These are phyloP conservation scores for Nakazawaea holstii DNA, from an alignment of 805 yeast species.

Conservation along the genomic window DNA sequence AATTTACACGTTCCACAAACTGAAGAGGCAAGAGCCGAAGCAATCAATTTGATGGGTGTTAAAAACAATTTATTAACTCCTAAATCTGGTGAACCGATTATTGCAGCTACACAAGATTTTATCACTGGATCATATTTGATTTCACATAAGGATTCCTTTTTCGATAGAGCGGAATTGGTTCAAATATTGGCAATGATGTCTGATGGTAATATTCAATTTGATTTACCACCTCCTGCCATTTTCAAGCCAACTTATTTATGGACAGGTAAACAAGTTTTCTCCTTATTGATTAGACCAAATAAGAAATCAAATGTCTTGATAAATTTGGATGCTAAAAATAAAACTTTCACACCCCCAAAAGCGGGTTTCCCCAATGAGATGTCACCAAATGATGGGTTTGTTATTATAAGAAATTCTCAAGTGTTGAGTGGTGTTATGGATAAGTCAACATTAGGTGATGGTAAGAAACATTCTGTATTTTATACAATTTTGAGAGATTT, in stretches of 20 bases:
- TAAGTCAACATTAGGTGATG: conserved; percentile 93
- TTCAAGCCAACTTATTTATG: conserved; percentile 84
- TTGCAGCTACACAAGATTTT: conserved; percentile 99
- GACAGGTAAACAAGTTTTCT: conserved; percentile 97
- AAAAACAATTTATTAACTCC: conserved; percentile 93
- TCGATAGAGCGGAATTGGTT: conserved; percentile 77
- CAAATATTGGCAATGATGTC: conserved; percentile 93
- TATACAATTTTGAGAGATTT: conserved; percentile 92
- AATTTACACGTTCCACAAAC: conserved; percentile 98
- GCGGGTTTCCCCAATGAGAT: conserved; percentile 76
- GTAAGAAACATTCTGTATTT: conserved; percentile 94
- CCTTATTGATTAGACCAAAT: conserved; percentile 82
- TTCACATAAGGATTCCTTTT: conserved; percentile 90
- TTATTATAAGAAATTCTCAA: conserved; percentile 83
- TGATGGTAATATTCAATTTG: conserved; percentile 83
- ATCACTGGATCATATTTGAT: conserved; percentile 93
- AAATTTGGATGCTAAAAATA: conserved; percentile 91
- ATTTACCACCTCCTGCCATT: conserved; percentile 92
- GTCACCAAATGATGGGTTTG: conserved; percentile 97
- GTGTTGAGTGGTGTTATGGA: conserved; percentile 95
- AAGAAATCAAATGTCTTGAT: conserved; percentile 69
- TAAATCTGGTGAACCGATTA: conserved; percentile 96
- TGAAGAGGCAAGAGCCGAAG: conserved; percentile 98
- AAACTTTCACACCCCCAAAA: conserved; percentile 77
- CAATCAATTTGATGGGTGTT: conserved; percentile 97